Evolutionary conservation across 305 asterid species (phyloP), one percentile per base, ranked within the genome.

Genomic region (Petunia hybrid): DNA sequence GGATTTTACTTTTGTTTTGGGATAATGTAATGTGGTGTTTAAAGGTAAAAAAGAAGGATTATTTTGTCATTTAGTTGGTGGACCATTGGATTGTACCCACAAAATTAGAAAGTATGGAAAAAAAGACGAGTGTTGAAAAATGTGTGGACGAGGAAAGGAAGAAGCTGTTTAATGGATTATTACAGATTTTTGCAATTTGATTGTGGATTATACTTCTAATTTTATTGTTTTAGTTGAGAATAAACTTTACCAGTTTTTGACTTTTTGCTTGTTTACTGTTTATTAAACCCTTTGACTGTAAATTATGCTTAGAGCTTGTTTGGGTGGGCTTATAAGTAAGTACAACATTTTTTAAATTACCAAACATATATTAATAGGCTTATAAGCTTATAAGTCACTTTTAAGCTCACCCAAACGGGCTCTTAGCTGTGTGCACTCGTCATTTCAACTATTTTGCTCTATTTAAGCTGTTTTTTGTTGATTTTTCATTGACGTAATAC

Each of bases 81-180:
- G 70, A 22, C 74, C 42, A 3, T 36, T 12, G 8, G 74, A 60
- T 78, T 12, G 0, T 45, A 63, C 74, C 74, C 61, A 63, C 81
- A 13, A 62, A 31, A 43, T 78, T 5, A 59, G 39, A 62, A 38
- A 78, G 57, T 45, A 4, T 46, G 60, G 31, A 16, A 68, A 41
- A 77, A 38, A 51, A 36, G 64, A 45, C 74, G 8, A 60, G 74
- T 45, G 13, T 2, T 10, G 36, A 53, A 43, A 42, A 6, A 14
- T 10, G 45, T 78, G 81, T 78, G 81, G 73, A 78, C 7, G 59
- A 62, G 81, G 75, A 35, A 62, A n/a, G 31, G 13, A 78, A 78
- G 42, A 45, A 46, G n/a, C 43, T 13, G 73, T 78, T 59, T 62
- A 78, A 43, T 53, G 79, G 79, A 74, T 74, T 46, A 22, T 22